Percentiles rank a stretch among this genome's conserved stretches.
Conservation (phyloP, 2,329 filamentous ascomycete species). For the Neofusicoccum parvum region DNA sequence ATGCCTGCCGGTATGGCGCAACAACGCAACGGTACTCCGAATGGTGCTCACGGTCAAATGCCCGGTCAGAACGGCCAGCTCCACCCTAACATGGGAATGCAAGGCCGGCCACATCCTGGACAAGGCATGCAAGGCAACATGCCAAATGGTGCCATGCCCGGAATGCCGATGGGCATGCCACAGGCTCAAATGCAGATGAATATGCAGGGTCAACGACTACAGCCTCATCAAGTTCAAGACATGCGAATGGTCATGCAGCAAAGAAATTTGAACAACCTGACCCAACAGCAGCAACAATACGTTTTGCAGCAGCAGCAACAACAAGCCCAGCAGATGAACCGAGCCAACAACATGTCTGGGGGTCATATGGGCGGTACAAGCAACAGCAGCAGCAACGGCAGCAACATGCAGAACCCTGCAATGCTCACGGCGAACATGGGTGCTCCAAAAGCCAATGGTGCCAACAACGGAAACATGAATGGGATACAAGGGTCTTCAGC, state of each 20-base stretch:
- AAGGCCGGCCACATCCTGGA: slow-evolving; percentile 35
- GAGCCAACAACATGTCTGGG: slow-evolving; percentile 10
- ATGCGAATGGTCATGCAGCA: slow-evolving; percentile 40
- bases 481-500: slow-evolving; percentile 15
- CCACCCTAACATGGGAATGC: slow-evolving; percentile 33
- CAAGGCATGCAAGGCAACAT: slow-evolving; percentile 53
- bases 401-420: slow-evolving; percentile 10
- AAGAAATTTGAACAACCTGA: slow-evolving; percentile 32
- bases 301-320: slow-evolving; percentile 27
- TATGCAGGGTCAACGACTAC: slow-evolving; percentile 60
- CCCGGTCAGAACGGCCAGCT: slow-evolving; percentile 31
- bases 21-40: slow-evolving; percentile 45
- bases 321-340: slow-evolving; percentile 21
- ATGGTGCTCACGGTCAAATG: slow-evolving; percentile 33
- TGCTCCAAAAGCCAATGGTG: slow-evolving; percentile 11
- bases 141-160: slow-evolving; percentile 52
- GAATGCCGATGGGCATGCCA: slow-evolving; percentile 59
- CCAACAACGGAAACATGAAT: slow-evolving; percentile 5
- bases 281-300: slow-evolving; percentile 28
- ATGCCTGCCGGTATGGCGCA: slow-evolving; percentile 39
- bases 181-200: slow-evolving; percentile 70
- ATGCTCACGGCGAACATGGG: slow-evolving; percentile 13
- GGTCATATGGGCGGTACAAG: neutral
- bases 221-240: slow-evolving; percentile 47
- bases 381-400: neutral